A percentile compares a stretch with the other conserved stretches of the same genome.
These are phyloP conservation scores for Pilaira anomala DNA, from an alignment of 192 early-diverging fungal species.

Conservation along the genomic window DNA sequence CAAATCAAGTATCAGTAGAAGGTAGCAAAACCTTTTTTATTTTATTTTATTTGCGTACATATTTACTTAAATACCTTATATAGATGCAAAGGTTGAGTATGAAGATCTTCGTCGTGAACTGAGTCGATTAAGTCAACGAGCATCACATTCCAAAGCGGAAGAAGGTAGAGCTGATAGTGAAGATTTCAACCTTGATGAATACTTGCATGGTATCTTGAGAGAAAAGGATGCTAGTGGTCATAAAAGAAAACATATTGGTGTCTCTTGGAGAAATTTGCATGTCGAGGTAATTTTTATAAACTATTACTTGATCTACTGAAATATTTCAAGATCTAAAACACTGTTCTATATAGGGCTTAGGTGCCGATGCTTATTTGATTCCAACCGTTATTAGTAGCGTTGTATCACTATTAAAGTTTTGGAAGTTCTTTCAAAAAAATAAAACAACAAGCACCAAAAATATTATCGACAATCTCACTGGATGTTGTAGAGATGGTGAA, in stretches of 20 bases:
- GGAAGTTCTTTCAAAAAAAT: conserved; percentile 1
- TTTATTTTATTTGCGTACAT: not conserved
- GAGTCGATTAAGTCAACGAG: conserved; percentile 20
- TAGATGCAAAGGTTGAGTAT: conserved; percentile 31
- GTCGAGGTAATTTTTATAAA: conserved; percentile 15
- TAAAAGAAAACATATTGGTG: conserved; percentile 33
- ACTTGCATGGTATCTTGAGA: conserved; percentile 18
- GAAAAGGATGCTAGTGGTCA: conserved; percentile 7
- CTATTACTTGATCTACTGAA: not conserved
- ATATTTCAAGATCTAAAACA: not conserved
- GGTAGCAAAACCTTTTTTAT: not conserved
- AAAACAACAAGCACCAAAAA: conserved; percentile 25
- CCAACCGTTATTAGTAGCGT: conserved; percentile 15
- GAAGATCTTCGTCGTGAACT: conserved; percentile 28
- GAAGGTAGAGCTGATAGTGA: conserved; percentile 19
- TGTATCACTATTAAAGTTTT: not conserved
- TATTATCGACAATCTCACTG: conserved; percentile 61
- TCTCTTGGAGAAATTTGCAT: conserved; percentile 31
- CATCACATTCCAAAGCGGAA: conserved; percentile 23
- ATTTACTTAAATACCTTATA: not conserved
- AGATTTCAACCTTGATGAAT: conserved; percentile 30
- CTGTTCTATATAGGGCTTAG: conserved; percentile 26
- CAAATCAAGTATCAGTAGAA: conserved; percentile 3
- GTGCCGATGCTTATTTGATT: conserved; percentile 30
- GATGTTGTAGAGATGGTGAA: conserved; percentile 72